Evolutionary conservation across 1,284 basidiomycete species (phyloP).

Genomic region (Rhodotorula sp.): DNA sequence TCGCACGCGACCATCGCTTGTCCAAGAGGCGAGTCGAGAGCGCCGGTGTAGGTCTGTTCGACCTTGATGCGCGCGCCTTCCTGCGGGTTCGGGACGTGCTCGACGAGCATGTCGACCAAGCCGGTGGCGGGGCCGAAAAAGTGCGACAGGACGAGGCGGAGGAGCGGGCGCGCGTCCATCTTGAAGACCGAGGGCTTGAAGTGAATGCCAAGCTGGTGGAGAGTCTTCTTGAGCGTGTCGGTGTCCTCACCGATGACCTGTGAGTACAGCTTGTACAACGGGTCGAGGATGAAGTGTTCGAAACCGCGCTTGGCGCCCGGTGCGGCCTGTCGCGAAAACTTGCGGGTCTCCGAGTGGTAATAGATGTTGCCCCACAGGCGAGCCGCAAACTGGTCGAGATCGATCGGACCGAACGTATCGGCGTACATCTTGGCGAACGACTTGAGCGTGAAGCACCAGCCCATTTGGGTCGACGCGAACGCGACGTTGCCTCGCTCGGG

Average conservation of each 20-base stretch:
- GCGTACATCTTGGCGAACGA: conserved; percentile 97
- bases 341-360: conserved; percentile 74
- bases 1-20: conserved; percentile 78
- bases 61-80: conserved; percentile 72
- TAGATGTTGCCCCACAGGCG: conserved; percentile 99
- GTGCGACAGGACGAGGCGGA: conserved; percentile 89
- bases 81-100: conserved; percentile 81
- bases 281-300: conserved; percentile 94
- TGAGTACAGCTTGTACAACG: conserved; percentile 95
- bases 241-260: conserved; percentile 88
- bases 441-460: conserved; percentile 92
- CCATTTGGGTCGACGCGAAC: conserved; percentile 95
- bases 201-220: conserved; percentile 76
- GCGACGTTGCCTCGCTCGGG: conserved; percentile 96
- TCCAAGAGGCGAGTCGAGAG: conserved; percentile 74
- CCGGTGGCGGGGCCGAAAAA: conserved; percentile 91
- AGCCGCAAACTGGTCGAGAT: conserved; percentile 63
- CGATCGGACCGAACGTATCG: conserved; percentile 69
- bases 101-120: conserved; percentile 85
- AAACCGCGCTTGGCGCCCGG: conserved; percentile 82
- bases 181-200: conserved; percentile 94
- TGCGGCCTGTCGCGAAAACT: conserved; percentile 79
- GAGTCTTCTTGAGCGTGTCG: conserved; percentile 73
- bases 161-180: conserved; percentile 91
- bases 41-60: conserved; percentile 78